Base-by-base conservation (phyloP, 495 filamentous ascomycete species). In the Hypoxylon fuscum region DNA sequence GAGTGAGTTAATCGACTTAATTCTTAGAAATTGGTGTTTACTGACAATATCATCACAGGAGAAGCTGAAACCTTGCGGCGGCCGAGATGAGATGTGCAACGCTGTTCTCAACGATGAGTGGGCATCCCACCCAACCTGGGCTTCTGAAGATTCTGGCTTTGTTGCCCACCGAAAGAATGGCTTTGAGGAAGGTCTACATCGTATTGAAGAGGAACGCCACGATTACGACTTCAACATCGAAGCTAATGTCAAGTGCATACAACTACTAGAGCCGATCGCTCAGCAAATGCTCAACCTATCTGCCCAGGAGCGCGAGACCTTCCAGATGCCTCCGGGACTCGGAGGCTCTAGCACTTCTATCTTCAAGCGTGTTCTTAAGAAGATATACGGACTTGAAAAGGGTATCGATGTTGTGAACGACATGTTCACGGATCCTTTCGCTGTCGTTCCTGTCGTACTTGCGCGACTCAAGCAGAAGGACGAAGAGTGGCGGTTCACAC, bases 221-320 rank as follows among this genome's bases (percentile, higher is more conserved):
- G 96, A 99, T 71, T 99, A 99, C 72, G 96, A 99, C 70, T 96
- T 93, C 74, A 95, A 96, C 74, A 96, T 99, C 54, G 96, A 98
- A 75, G 91, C 92, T 10, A 96, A 93, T 68, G 83, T 84, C 18
- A 90, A 96, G 50, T 96, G 93, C 22, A 94, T 99, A 61, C 93
- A 97, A 72, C 84, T 98, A 2, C 86, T 99, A 11, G 93, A 97
- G 71, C 96, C 96, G 0, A 91, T 97, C 50, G 92, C 90, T 0
- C 90, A 96, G 66, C 88, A 94, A 63, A 91, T 98, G 74, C 78
- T 90, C 2, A 83, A 86, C 22, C 86, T 96, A 83, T 79, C 79
- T 5, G 77, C 85, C 2, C 83, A 84, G 11, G 93, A 98, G 67
- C 81, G 90, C 44, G 78, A 79, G 5, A 80, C 76, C 3, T 96